phyloP scores from a whole-genome alignment of 2,329 filamentous ascomycete genomes.

The Neofusicoccum ribis region DNA sequence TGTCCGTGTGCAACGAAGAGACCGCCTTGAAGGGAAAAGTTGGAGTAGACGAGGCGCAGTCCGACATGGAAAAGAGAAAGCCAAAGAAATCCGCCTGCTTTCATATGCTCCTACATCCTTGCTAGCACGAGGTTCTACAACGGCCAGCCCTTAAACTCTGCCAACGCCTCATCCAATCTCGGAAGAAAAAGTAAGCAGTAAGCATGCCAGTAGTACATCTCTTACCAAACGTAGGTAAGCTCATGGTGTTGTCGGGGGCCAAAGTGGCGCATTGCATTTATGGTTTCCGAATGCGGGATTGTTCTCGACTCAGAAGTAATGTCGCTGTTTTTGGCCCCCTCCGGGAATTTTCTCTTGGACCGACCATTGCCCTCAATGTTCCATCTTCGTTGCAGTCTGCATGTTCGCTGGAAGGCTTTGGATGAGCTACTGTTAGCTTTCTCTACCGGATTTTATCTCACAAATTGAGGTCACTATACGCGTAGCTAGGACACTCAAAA shows the following conservation, averaged over 20 bases:
- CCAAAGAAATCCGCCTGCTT: not conserved
- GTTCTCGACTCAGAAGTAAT: not conserved
- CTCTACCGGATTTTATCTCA: too few relatives aligned
- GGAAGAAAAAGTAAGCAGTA: not conserved
- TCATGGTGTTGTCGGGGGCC: not conserved
- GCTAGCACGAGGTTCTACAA: not conserved
- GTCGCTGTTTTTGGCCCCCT: not conserved
- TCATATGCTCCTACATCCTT: not conserved
- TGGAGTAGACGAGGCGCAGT: not conserved
- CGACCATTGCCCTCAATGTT: too few relatives aligned
- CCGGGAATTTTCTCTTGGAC: too few relatives aligned
- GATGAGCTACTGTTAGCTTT: too few relatives aligned
- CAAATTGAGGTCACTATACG: not conserved
- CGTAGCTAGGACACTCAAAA: not conserved
- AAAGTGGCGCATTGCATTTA: not conserved
- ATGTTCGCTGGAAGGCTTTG: too few relatives aligned
- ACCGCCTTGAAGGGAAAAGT: not conserved
- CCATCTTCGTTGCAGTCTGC: too few relatives aligned
- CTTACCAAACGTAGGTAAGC: not conserved
- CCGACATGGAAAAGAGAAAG: not conserved
- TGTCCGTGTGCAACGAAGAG: not conserved
- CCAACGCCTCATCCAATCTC: not conserved
- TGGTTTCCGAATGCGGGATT: not conserved
- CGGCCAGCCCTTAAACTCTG: not conserved
- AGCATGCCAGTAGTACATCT: not conserved